phyloP scores from a whole-genome alignment of 2,329 filamentous ascomycete genomes.

The Nigrospora osmanthi region DNA sequence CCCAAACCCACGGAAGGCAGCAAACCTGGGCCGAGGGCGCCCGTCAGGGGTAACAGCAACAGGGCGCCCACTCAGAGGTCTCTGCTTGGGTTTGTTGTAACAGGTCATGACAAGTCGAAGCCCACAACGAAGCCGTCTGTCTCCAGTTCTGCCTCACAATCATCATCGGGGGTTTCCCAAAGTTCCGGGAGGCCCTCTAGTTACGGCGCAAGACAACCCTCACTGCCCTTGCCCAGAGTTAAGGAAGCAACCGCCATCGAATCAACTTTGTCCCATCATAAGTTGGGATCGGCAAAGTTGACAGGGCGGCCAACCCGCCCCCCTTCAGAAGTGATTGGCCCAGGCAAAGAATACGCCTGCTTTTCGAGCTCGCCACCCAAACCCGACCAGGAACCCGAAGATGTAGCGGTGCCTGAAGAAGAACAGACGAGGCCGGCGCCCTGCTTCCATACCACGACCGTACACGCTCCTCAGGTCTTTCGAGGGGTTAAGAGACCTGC shows the following conservation, averaged over 20 bases:
- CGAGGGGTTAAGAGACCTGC: constrained; percentile 34
- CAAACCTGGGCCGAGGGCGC: constrained; percentile 7
- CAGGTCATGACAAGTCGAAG: constrained; percentile 21
- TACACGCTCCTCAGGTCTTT: constrained; percentile 25
- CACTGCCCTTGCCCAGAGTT: not conserved
- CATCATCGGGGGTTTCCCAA: not conserved
- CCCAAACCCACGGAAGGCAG: constrained; percentile 10
- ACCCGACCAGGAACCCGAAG: constrained; percentile 9
- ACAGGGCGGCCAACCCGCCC: constrained; percentile 25
- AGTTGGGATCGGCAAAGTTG: constrained; percentile 28
- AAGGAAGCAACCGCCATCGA: constrained; percentile 16
- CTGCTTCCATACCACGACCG: constrained; percentile 45
- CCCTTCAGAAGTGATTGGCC: constrained; percentile 7
- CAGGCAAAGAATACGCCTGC: constrained; percentile 39
- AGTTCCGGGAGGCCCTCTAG: not conserved
- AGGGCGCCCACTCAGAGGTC: constrained; percentile 19
- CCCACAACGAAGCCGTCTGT: not conserved
- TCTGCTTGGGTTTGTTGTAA: constrained; percentile 20
- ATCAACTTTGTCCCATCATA: constrained; percentile 26
- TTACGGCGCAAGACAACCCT: not conserved
- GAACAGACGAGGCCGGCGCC: constrained; percentile 29
- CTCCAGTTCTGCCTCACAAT: not conserved
- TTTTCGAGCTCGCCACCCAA: constrained; percentile 49
- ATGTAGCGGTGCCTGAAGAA: constrained; percentile 20
- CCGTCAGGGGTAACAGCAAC: constrained; percentile 10